Evolutionary conservation across 768 basidiomycete genomes (phyloP), one percentile per base, ranked within the genome.

Genomic region (Leucocoprinus sp.): DNA sequence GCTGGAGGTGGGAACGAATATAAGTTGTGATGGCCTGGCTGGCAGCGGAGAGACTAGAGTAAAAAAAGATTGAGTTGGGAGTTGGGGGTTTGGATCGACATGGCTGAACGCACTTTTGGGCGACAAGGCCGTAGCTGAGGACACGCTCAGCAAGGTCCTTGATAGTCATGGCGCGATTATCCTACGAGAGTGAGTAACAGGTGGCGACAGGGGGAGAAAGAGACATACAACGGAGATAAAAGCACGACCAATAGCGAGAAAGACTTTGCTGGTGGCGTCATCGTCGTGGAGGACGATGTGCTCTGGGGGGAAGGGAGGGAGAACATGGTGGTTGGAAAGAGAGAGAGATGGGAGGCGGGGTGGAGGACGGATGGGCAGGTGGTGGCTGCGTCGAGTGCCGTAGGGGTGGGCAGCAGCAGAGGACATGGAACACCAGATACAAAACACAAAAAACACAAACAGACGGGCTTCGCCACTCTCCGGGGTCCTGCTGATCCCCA

Each of bases 21-120:
- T 84, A 88, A n/a, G 83, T 84, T 3, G 85, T 85, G 55, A 89
- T 84, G 9, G 85, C 82, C 61, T 89, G 85, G 33, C 79, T 79
- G 11, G 86, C 85, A 45, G 85, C 85, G 37, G 84, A 85, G 34
- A 77, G 72, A 58, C 85, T 89, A 44, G 28, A 37, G 21, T 35
- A 50, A 46, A 51, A 51, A 18, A 14, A 21, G 36, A 15, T 46
- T 14, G 38, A 45, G 28, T 21, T 31, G 24, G 42, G 44, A 29
- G 50, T 34, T n/a, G n/a, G n/a, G n/a, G n/a, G n/a, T n/a, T n/a
- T n/a, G n/a, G n/a, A n/a, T n/a, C n/a, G n/a, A n/a, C n/a, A n/a
- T n/a, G n/a, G n/a, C n/a, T n/a, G n/a, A 48, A 61, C 61, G 50
- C 52, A 89, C 85, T 84, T 88, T 67, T 85, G 83, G 61, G 84